These are phyloP conservation scores for Plectosphaerella plurivora DNA, from an alignment of 2,329 filamentous ascomycete genomes.

Conservation along the genomic window DNA sequence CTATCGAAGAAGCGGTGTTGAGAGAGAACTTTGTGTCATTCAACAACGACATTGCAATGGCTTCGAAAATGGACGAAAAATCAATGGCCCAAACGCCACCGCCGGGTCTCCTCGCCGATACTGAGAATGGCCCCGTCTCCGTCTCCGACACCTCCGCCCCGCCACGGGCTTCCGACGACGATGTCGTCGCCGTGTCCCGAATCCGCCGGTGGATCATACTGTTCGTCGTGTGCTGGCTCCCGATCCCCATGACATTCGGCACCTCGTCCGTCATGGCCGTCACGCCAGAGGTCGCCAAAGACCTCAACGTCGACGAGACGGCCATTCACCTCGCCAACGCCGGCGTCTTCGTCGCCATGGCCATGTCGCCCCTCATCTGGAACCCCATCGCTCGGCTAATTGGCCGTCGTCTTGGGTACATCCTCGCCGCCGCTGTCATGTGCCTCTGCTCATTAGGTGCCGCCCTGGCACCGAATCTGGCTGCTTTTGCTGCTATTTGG, in stretches of 20 bases:
- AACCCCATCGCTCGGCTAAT: constrained; percentile 57
- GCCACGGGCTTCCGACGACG: constrained; percentile 16
- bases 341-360: constrained; percentile 72
- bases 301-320: constrained; percentile 59
- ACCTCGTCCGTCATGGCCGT: constrained; percentile 71
- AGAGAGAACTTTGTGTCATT: no score
- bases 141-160: constrained; percentile 7
- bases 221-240: constrained; percentile 15
- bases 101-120: neutral
- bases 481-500: constrained; percentile 42
- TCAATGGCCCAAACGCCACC: no score
- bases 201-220: constrained; percentile 15
- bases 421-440: constrained; percentile 60
- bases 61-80: no score
- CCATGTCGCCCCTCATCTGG: constrained; percentile 64
- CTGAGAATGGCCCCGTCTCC: constrained; percentile 1
- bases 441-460: constrained; percentile 67
- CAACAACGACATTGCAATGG: no score
- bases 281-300: constrained; percentile 66
- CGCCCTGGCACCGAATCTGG: constrained; percentile 66
- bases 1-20: no score
- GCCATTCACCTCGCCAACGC: constrained; percentile 74
- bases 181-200: constrained; percentile 9
- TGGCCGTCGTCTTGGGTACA: constrained; percentile 11
- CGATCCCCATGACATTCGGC: constrained; percentile 65